Evolutionary conservation across 768 basidiomycete genomes (phyloP).

Genomic region (Flagelloscypha sp.): DNA sequence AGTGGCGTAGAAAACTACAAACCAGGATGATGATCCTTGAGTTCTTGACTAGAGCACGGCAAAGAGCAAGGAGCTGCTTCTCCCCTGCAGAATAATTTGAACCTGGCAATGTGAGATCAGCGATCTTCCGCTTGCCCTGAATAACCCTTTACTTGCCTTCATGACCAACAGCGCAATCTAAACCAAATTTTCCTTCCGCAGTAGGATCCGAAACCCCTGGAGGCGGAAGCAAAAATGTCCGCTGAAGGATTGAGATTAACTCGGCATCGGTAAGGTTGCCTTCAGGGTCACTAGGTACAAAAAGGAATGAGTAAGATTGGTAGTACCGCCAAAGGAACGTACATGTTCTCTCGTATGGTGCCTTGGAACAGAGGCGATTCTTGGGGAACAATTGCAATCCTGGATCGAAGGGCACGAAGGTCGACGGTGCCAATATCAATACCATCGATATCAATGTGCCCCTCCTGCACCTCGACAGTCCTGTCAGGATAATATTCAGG

Average conservation of each 20-base stretch:
- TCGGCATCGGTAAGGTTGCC: constrained; percentile 47
- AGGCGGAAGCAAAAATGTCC: constrained; percentile 51
- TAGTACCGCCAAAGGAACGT: constrained; percentile 7
- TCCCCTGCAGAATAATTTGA: constrained; percentile 61
- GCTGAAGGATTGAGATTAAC: constrained; percentile 50
- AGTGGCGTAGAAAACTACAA: neutral
- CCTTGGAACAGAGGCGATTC: constrained; percentile 47
- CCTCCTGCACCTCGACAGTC: constrained; percentile 51
- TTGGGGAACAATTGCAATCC: constrained; percentile 67
- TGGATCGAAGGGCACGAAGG: constrained; percentile 41
- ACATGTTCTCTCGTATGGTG: constrained; percentile 41
- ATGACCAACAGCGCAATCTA: constrained; percentile 52
- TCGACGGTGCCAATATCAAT: constrained; percentile 45
- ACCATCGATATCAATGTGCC: constrained; percentile 52
- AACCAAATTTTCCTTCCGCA: constrained; percentile 59
- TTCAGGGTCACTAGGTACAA: constrained; percentile 58
- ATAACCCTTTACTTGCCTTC: constrained; percentile 34
- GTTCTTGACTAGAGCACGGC: constrained; percentile 53
- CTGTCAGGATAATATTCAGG: constrained; percentile 22
- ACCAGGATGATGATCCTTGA: constrained; percentile 52
- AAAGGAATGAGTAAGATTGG: neutral
- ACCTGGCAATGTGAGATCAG: no score
- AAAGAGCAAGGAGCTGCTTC: constrained; percentile 54
- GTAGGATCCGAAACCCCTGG: constrained; percentile 35
- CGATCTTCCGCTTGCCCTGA: neutral